phyloP scores from a whole-genome alignment of 441 rosid species.

The Brassica hybrid region DNA sequence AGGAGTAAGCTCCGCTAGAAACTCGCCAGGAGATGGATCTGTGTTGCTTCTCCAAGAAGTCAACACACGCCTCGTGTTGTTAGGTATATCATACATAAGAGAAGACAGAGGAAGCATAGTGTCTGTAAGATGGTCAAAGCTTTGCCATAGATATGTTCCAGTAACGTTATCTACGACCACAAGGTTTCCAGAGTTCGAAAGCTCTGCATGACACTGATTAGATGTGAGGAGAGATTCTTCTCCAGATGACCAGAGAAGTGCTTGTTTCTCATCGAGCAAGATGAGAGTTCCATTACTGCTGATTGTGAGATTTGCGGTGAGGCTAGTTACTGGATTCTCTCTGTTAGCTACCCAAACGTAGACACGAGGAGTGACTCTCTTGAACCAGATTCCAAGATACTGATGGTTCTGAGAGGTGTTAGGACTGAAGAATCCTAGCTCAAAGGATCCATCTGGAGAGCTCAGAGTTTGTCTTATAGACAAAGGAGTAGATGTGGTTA shows the following conservation, averaged over 20 bases:
- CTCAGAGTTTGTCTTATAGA: background rate
- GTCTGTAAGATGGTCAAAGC: constrained; percentile 3
- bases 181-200: background rate
- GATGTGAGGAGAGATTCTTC: background rate
- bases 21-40: background rate
- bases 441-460: constrained; percentile 4
- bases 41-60: background rate
- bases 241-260: background rate
- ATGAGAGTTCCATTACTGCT: background rate
- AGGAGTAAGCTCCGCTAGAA: constrained; percentile 6
- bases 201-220: background rate
- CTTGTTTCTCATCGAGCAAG: background rate
- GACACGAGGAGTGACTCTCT: constrained; percentile 1
- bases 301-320: background rate
- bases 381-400: background rate
- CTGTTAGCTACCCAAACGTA: constrained; percentile 6
- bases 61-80: constrained; percentile 4
- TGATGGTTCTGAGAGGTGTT: background rate
- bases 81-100: background rate
- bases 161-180: constrained; percentile 1
- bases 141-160: constrained; percentile 1
- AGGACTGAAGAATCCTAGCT: background rate
- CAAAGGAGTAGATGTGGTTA: background rate
- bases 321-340: background rate
- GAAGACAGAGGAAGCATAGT: constrained; percentile 1